Base-by-base conservation (phyloP, 345 rosid species). In the Brassica cretica region DNA sequence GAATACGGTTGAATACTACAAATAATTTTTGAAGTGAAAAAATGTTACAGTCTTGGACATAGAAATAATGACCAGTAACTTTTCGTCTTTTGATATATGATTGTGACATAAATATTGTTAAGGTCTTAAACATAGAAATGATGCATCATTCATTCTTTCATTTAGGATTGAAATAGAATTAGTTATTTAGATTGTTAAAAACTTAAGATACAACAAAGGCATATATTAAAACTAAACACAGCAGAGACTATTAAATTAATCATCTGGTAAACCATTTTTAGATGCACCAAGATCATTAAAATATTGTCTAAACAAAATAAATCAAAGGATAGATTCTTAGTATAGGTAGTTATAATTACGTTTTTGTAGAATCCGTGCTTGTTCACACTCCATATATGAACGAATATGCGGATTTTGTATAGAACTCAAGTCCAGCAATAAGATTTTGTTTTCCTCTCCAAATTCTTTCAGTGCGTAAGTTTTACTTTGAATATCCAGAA, bases 401-500 rank as follows among this genome's bases (percentile, higher is more conserved):
- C 39, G 66, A 62, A 62, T 6, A 14, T 62, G 3, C 5, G 39
- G 37, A 14, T 62, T 8, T 29, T 62, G 18, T 62, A 62, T 62
- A 30, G 39, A 62, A 29, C 19, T 60, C 16, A 60, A 25, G 9
- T 60, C 35, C 15, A 2, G 8, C 30, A 60, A 2, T 12, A 62
- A 62, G 15, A 62, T 12, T 5, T 14, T 62, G 19, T 62, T 62
- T 62, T 62, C 39, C 6, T 62, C 39, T 33, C 15, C 15, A 14
- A 29, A 0, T 62, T 62, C 39, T 29, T 62, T 62, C 0, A 29
- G 19, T 5, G 5, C 39, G 16, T 14, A 29, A 14, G 3, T 62
- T 8, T 62, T 62, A 14, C 4, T 62, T 73, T 82, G 83, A 80
- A 91, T 85, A 67, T 89, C 94, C 88, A 61, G 70, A 89, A 90